Conservation (phyloP, 495 filamentous ascomycete species). For the Podospora comata region DNA sequence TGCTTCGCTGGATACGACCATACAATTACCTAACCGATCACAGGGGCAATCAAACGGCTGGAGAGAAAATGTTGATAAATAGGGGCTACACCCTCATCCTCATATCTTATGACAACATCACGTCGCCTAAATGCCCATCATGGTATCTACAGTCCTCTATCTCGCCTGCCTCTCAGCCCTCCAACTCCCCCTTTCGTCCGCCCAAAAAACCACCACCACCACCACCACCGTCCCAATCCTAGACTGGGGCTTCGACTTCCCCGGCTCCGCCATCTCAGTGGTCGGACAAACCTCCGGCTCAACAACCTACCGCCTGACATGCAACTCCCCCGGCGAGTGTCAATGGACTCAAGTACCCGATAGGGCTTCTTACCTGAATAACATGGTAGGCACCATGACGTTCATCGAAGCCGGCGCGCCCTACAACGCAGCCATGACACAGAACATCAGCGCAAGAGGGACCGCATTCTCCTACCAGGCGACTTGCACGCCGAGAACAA, state of each 20-base stretch:
- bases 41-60: too few relatives aligned
- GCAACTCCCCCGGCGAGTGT: background rate
- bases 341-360: background rate
- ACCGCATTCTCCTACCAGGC: background rate
- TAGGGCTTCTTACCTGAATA: background rate
- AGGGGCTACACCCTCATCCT: too few relatives aligned
- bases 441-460: background rate
- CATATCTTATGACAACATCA: too few relatives aligned
- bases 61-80: too few relatives aligned
- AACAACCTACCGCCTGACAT: constrained; percentile 1
- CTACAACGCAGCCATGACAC: background rate
- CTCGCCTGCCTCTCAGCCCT: background rate
- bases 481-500: background rate
- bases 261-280: background rate
- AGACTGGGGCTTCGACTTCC: background rate
- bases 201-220: background rate
- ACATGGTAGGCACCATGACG: background rate
- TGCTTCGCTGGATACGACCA: too few relatives aligned
- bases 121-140: background rate
- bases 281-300: background rate
- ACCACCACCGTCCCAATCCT: background rate
- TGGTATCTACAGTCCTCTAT: background rate
- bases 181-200: background rate
- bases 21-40: too few relatives aligned
- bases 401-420: background rate